phyloP scores from a whole-genome alignment of 768 basidiomycete species.

The Pisolithus sp. region DNA sequence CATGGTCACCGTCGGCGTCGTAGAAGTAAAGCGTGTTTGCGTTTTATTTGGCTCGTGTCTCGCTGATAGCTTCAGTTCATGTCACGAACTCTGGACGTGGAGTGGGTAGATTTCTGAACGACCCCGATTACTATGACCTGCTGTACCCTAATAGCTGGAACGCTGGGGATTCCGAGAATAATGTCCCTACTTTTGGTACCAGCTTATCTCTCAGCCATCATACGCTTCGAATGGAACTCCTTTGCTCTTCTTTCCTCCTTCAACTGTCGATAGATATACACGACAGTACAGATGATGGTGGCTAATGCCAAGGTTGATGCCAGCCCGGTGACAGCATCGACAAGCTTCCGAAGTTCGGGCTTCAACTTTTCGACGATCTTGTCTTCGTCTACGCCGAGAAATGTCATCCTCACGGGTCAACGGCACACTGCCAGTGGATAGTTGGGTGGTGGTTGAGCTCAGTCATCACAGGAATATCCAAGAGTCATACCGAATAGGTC shows the following conservation, averaged over 20 bases:
- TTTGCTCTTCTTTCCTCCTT: slow-evolving; percentile 17
- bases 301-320: slow-evolving; percentile 3
- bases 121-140: too few relatives aligned
- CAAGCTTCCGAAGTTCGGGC: slow-evolving; percentile 7
- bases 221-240: slow-evolving; percentile 11
- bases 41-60: slow-evolving; percentile 4
- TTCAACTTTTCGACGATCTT: slow-evolving; percentile 9
- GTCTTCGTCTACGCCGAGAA: slow-evolving; percentile 11
- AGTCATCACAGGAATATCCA: not conserved
- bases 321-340: not conserved
- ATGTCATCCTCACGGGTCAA: not conserved
- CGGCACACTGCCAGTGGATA: too few relatives aligned
- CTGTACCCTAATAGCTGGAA: too few relatives aligned
- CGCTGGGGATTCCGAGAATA: too few relatives aligned
- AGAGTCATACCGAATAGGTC: not conserved
- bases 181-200: too few relatives aligned
- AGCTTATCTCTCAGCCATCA: slow-evolving; percentile 4
- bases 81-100: too few relatives aligned
- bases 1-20: slow-evolving; percentile 14
- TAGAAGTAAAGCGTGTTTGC: slow-evolving; percentile 3
- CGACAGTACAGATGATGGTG: slow-evolving; percentile 12
- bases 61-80: too few relatives aligned
- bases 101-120: too few relatives aligned
- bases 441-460: not conserved
- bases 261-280: slow-evolving; percentile 10